Conservation (phyloP, 1,284 basidiomycete species). For the Sutorius eximius region DNA sequence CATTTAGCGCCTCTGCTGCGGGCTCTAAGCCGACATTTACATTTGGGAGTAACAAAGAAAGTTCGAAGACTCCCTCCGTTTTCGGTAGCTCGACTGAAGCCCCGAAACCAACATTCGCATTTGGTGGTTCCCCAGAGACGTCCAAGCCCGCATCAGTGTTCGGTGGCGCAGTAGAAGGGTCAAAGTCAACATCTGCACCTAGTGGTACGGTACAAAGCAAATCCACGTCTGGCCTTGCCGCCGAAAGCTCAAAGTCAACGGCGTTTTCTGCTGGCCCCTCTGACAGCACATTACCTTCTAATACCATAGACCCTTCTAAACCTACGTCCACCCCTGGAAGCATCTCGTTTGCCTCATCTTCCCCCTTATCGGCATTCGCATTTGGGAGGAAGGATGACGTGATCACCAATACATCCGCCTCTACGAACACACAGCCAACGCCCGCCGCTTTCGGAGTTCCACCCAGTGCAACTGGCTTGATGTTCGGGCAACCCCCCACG, state of each 20-base stretch:
- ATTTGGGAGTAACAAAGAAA: slow-evolving; percentile 12
- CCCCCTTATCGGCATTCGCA: slow-evolving; percentile 14
- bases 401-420: slow-evolving; percentile 6
- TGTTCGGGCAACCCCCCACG: slow-evolving; percentile 16
- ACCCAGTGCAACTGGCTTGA: slow-evolving; percentile 4
- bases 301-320: slow-evolving; percentile 1
- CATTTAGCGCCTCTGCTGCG: slow-evolving; percentile 12
- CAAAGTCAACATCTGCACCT: slow-evolving; percentile 7
- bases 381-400: slow-evolving; percentile 29
- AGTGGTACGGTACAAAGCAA: slow-evolving; percentile 5
- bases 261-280: background rate
- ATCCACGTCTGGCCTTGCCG: background rate
- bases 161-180: slow-evolving; percentile 1
- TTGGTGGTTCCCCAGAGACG: slow-evolving; percentile 12
- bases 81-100: slow-evolving; percentile 10
- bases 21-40: slow-evolving; percentile 6
- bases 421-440: slow-evolving; percentile 10
- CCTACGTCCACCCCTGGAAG: slow-evolving; percentile 2
- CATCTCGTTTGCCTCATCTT: slow-evolving; percentile 4
- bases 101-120: slow-evolving; percentile 9
- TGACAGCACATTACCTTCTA: background rate
- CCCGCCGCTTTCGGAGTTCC: slow-evolving; percentile 20
- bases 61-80: slow-evolving; percentile 5
- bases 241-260: slow-evolving; percentile 2
- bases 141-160: slow-evolving; percentile 11